Percentiles rank a stretch among this genome's conserved stretches.
Evolutionary conservation across 345 rosid species (phyloP).

Genomic region (Gossypium australe): DNA sequence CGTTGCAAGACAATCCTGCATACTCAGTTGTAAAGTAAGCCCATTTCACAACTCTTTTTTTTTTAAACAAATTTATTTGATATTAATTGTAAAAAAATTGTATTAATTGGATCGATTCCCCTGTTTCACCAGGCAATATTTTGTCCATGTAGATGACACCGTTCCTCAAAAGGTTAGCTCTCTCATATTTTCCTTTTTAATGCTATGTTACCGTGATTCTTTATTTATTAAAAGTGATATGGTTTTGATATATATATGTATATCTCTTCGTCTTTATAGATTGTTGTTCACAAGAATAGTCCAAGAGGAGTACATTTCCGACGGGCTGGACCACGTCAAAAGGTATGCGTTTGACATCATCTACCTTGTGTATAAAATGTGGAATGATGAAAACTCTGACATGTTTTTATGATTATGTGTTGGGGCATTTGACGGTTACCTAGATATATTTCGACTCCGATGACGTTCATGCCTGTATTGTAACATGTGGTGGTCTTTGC

Average conservation of each 20-base stretch:
- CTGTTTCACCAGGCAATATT: slow-evolving; percentile 62
- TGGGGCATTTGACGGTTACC: slow-evolving; percentile 6
- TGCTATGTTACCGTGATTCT: neutral
- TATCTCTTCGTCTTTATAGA: slow-evolving; percentile 26
- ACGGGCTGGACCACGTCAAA: slow-evolving; percentile 90
- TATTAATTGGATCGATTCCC: slow-evolving; percentile 1
- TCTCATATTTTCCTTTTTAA: neutral
- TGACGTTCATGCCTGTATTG: slow-evolving; percentile 78
- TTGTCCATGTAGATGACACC: slow-evolving; percentile 73
- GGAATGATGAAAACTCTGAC: neutral
- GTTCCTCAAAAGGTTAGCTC: slow-evolving; percentile 68
- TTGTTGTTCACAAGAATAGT: slow-evolving; percentile 68
- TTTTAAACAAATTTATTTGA: neutral
- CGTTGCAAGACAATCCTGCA: slow-evolving; percentile 83
- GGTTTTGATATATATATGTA: neutral
- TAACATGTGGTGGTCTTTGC: slow-evolving; percentile 84
- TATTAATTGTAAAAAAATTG: neutral
- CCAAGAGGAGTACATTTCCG: slow-evolving; percentile 82
- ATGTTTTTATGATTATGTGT: neutral
- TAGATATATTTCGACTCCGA: slow-evolving; percentile 68
- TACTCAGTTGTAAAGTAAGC: slow-evolving; percentile 85
- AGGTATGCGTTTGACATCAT: slow-evolving; percentile 29
- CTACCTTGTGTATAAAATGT: neutral
- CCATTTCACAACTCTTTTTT: neutral
- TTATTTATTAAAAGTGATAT: neutral